These are phyloP conservation scores for Pythium angustatum DNA, from an alignment of 352 stramenopile genomes.

Conservation along the genomic window DNA sequence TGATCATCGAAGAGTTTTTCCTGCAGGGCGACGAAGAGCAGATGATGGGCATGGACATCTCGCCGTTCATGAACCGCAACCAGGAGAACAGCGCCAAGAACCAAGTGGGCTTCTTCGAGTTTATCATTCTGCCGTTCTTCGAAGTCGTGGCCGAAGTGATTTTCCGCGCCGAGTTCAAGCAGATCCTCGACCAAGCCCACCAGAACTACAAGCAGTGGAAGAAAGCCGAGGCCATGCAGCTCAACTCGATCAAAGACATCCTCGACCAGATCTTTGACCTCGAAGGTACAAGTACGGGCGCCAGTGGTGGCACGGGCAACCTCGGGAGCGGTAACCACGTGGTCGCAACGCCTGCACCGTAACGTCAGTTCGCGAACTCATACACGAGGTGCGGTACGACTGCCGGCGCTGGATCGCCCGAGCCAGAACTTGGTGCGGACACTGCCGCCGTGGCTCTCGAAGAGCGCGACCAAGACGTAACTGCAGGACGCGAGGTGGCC, in stretches of 20 bases:
- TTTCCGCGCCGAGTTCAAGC: slow-evolving; percentile 75
- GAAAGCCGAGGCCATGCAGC: slow-evolving; percentile 72
- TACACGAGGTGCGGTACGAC: slow-evolving; percentile 14
- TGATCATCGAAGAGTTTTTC: slow-evolving; percentile 95
- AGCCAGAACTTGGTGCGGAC: slow-evolving; percentile 62
- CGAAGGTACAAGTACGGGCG: slow-evolving; percentile 27
- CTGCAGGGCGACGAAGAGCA: slow-evolving; percentile 94
- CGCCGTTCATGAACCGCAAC: slow-evolving; percentile 92
- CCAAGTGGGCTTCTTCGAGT: slow-evolving; percentile 86
- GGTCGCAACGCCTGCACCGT: background rate
- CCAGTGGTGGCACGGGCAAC: background rate
- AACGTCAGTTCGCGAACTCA: background rate
- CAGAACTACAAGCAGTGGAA: slow-evolving; percentile 86
- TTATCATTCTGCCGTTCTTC: slow-evolving; percentile 84
- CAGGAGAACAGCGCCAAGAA: slow-evolving; percentile 86
- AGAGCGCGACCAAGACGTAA: slow-evolving; percentile 71
- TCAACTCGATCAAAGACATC: slow-evolving; percentile 87
- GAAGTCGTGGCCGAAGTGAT: slow-evolving; percentile 77
- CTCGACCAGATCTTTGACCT: slow-evolving; percentile 72
- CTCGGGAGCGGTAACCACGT: no score
- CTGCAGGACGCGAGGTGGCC: slow-evolving; percentile 62
- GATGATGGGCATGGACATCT: slow-evolving; percentile 83
- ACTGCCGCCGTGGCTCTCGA: slow-evolving; percentile 65
- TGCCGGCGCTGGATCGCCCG: slow-evolving; percentile 33
- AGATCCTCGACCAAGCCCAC: slow-evolving; percentile 78